phyloP scores from a whole-genome alignment of 352 stramenopile genomes.

The Globisporangium ultimum region DNA sequence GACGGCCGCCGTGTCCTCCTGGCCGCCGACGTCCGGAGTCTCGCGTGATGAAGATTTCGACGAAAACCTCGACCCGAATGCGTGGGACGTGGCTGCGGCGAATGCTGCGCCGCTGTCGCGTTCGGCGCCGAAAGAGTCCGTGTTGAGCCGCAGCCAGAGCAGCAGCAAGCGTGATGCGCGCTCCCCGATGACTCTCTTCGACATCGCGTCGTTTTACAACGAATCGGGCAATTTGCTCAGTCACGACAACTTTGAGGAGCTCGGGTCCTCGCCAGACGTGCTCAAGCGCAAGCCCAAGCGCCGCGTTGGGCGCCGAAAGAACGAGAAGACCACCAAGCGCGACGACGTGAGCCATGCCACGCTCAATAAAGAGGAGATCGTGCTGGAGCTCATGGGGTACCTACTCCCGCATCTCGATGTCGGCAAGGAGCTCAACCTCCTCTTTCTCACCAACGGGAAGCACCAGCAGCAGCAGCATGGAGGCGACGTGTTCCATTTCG shows the following conservation, averaged over 20 bases:
- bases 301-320: constrained; percentile 53
- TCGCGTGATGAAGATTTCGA: constrained; percentile 18
- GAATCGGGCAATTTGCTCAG: constrained; percentile 64
- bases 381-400: constrained; percentile 72
- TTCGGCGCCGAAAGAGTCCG: constrained; percentile 33
- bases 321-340: constrained; percentile 36
- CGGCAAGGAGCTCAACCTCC: constrained; percentile 75
- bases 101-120: constrained; percentile 5
- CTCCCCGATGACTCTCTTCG: constrained; percentile 69
- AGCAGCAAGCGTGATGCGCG: constrained; percentile 40
- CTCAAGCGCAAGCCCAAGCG: constrained; percentile 41
- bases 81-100: neutral
- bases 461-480: constrained; percentile 19
- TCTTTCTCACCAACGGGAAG: constrained; percentile 35
- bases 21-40: constrained; percentile 31
- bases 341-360: constrained; percentile 20
- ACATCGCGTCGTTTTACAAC: constrained; percentile 77
- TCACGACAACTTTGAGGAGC: constrained; percentile 67
- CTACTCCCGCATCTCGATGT: constrained; percentile 70
- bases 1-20: constrained; percentile 35
- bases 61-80: constrained; percentile 31
- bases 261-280: constrained; percentile 52
- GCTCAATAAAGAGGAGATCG: constrained; percentile 56
- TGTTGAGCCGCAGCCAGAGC: constrained; percentile 21
- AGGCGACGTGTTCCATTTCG: constrained; percentile 72